Evolutionary conservation across 2,329 filamentous ascomycete genomes (phyloP), one percentile per base, ranked within the genome.

Genomic region (Helotiales sp.): DNA sequence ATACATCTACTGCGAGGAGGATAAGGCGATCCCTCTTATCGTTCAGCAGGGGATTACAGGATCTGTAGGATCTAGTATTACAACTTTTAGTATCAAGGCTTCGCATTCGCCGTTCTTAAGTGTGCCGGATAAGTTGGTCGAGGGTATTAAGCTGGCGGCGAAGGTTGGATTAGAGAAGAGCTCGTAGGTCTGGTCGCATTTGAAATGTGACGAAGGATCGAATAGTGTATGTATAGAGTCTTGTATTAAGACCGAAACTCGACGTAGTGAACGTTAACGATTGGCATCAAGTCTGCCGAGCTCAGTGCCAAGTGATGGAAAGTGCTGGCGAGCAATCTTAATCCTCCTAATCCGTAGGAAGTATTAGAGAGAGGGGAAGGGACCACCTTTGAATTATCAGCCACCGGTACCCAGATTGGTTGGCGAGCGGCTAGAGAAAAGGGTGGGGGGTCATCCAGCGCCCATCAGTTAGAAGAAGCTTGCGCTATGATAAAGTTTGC

Each of bases 41-140:
- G 32, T 50, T 8, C 45, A 61, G 30, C 45, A 61, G 13, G 45
- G 26, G 2, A 50, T 61, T 13, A 8, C 28, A 17, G 22, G 28
- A 2, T 49, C 28, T 8, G 52, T 61, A n/a, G 43, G 59, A 15
- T 3, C 24, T 26, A 13, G 32, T 6, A 30, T 61, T 15, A 37
- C 28, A 10, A 37, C 24, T 11, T 61, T 61, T 11, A 52, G 40
- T 22, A 61, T 61, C 13, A 50, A 49, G 28, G 40, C 59, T 10
- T 61, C 45, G 1, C 28, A 61, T 34, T 61, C 59, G 43, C 59
- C 59, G n/a, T 61, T 61, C 13, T 47, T 60, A 22, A 60, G 57
- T n/a, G 11, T 15, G 22, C 57, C 57, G 15, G 57, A 40, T 7
- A 60, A 60, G 34, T 43, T 60, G 10, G 57, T 60, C n/a, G 37